phyloP scores from a whole-genome alignment of 2,329 filamentous ascomycete genomes.

The Ramularia collo-cygni region DNA sequence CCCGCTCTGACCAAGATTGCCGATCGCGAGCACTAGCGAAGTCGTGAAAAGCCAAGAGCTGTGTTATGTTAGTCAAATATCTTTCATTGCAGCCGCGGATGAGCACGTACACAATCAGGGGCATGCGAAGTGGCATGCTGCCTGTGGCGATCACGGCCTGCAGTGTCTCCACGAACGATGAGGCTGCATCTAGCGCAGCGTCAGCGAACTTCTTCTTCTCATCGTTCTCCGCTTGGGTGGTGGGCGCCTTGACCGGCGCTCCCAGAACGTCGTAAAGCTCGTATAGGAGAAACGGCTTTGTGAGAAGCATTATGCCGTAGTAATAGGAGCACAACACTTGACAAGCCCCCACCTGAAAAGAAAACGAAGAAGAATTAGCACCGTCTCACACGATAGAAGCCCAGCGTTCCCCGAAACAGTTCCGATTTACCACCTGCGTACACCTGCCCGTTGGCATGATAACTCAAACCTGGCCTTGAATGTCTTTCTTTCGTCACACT shows the following conservation, averaged over 20 bases:
- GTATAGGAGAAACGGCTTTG: conserved; percentile 48
- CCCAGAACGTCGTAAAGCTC: conserved; percentile 38
- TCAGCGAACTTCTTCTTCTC: conserved; percentile 25
- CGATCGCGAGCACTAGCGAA: conserved; percentile 25
- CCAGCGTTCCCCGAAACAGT: no score
- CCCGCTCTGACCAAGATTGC: conserved; percentile 22
- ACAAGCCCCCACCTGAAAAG: conserved; percentile 43
- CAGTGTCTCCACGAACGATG: conserved; percentile 20
- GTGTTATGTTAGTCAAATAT: conserved; percentile 1
- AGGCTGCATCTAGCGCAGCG: conserved; percentile 25
- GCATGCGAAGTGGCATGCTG: conserved; percentile 15
- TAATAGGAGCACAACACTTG: conserved; percentile 47
- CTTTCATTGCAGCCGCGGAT: background rate
- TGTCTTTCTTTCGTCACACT: no score
- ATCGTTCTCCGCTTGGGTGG: conserved; percentile 12
- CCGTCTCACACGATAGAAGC: no score
- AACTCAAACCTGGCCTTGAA: no score
- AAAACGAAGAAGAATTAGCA: no score
- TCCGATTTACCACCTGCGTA: no score
- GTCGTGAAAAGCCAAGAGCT: conserved; percentile 27
- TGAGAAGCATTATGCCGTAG: conserved; percentile 48
- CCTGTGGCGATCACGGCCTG: conserved; percentile 14
- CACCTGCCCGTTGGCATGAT: no score
- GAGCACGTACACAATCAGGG: conserved; percentile 20
- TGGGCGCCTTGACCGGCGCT: conserved; percentile 15